Evolutionary conservation across 331 rosid genomes (phyloP).

Genomic region (Cydonia oblonga): DNA sequence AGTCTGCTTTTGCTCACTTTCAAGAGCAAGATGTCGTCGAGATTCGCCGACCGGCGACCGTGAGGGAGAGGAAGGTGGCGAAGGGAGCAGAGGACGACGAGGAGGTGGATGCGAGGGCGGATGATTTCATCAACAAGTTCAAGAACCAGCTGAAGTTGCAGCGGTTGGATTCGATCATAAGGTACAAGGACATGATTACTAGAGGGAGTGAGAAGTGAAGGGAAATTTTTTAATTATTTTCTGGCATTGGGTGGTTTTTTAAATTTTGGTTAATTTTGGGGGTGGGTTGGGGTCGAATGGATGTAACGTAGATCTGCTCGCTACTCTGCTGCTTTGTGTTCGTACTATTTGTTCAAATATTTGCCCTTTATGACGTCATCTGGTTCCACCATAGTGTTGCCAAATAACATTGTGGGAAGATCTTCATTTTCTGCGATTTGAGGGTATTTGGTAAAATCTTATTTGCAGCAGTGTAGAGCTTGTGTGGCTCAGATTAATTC

Average conservation of each 20-base stretch:
- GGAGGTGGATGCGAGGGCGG: constrained; percentile 77
- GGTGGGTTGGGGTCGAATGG: not conserved
- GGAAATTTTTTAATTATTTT: not conserved
- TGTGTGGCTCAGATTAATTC: not conserved
- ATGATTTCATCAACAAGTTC: constrained; percentile 86
- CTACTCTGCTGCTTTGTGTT: not conserved
- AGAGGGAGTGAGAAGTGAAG: constrained; percentile 27
- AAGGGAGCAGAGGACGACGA: constrained; percentile 26
- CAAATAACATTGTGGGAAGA: not conserved
- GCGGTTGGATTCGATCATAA: constrained; percentile 66
- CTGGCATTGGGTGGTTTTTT: not conserved
- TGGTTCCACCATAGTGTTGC: not conserved
- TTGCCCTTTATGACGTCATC: not conserved
- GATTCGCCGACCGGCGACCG: constrained; percentile 58
- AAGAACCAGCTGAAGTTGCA: constrained; percentile 80
- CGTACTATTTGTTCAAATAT: constrained; percentile 7
- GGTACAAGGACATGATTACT: constrained; percentile 43
- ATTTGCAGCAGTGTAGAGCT: no score
- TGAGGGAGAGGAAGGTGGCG: constrained; percentile 36
- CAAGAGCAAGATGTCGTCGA: constrained; percentile 55
- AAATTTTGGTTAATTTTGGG: constrained; percentile 13
- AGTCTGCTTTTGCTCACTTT: constrained; percentile 48
- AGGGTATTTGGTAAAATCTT: not conserved
- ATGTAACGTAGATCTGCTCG: constrained; percentile 5
- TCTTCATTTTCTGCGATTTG: not conserved